Base-by-base conservation (phyloP, 192 early-diverging fungal genomes). In the Backusella tuberculispora region DNA sequence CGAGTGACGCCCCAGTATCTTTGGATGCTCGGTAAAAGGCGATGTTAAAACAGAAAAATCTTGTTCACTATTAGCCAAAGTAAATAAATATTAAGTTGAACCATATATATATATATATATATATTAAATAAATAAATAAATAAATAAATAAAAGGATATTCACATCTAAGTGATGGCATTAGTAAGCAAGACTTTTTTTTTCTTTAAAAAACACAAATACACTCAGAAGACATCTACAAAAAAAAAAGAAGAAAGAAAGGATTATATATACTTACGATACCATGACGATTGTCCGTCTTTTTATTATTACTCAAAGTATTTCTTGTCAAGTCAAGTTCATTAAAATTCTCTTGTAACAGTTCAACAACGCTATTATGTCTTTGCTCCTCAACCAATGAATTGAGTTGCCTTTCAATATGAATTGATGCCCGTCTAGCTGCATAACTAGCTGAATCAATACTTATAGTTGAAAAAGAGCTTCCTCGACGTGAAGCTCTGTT, bases 1-100 rank as follows among this genome's bases (percentile, higher is more conserved):
- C 21, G 53, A 60, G 12, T 26, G 53, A 21, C 26, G 53, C 1
- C 53, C 53, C 9, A 24, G 3, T 24, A 60, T 24, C 26, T 60
- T 60, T 60, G 53, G 53, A 26, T 60, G 53, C 53, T 60, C 53
- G 24, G 53, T 60, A 60, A 60, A 60, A 60, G 53, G 53, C 12
- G 53, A 60, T 8, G 19, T 24, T 1, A 60, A 60, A n/a, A 4
- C 21, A 26, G 53, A 60, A 26, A 60, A 26, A 24, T 60, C 53
- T 60, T 60, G 53, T 26, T 26, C 21, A 26, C 53, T 60, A n/a
- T n/a, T n/a, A n/a, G n/a, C n/a, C n/a, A 56, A n/a, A 56, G 19
- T 24, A n/a, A 56, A 56, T n/a, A 56, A 56, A 56, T 21, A 24
- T 7, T 56, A 56, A 10, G 21, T 56, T 56, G 50, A 10, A 9